Percentiles rank a stretch among this genome's conserved stretches.
Conservation (phyloP, 345 rosid genomes). For the Stellera chamaejasme region DNA sequence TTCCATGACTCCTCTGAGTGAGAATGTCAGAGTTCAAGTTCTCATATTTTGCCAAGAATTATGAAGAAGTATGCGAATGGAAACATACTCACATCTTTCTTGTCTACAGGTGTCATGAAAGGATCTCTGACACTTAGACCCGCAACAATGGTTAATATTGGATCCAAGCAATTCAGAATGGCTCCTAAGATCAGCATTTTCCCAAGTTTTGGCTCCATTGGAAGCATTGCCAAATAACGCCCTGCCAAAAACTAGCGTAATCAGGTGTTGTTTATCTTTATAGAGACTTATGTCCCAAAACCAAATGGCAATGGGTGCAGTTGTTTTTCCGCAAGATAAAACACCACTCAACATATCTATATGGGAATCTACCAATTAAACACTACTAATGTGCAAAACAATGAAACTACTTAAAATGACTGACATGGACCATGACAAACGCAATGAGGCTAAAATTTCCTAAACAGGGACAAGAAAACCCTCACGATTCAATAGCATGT, state of each 20-base stretch:
- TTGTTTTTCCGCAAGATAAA: too few relatives aligned
- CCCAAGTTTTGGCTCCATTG: conserved; percentile 96
- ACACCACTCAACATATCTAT: too few relatives aligned
- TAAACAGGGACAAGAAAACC: too few relatives aligned
- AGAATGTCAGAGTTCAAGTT: background rate
- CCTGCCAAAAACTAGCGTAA: conserved; percentile 42
- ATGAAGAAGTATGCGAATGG: background rate
- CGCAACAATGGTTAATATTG: conserved; percentile 73
- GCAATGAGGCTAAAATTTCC: too few relatives aligned
- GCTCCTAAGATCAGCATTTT: conserved; percentile 90
- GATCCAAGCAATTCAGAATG: conserved; percentile 79
- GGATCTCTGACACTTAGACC: conserved; percentile 96
- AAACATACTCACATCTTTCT: conserved; percentile 78
- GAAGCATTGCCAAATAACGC: conserved; percentile 69
- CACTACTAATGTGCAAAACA: too few relatives aligned
- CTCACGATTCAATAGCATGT: too few relatives aligned
- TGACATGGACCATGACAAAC: too few relatives aligned
- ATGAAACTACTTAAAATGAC: too few relatives aligned
- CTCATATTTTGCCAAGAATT: background rate
- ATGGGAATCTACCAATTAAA: too few relatives aligned
- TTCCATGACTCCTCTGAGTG: background rate
- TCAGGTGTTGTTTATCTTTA: conserved; percentile 1
- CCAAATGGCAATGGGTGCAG: too few relatives aligned
- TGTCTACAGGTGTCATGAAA: conserved; percentile 78
- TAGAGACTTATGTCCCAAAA: too few relatives aligned